Conservation (phyloP, 805 yeast genomes). For the Kazachstania taianensis region DNA sequence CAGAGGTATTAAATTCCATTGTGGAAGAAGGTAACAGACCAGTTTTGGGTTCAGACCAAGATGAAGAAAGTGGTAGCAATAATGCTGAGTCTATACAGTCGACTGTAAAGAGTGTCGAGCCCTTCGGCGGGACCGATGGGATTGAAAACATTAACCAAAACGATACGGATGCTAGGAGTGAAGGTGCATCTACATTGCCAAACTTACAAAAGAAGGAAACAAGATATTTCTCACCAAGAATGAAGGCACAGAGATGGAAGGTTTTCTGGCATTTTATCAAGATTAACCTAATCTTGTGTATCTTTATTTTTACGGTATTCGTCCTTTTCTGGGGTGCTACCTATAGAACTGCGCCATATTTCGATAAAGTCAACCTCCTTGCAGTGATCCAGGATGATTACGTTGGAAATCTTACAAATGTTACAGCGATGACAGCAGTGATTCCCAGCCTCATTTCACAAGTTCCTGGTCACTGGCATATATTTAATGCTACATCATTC, state of each 20-base stretch:
- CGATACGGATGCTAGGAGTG: no score
- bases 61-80: no score
- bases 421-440: slow-evolving; percentile 1
- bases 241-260: slow-evolving; percentile 6
- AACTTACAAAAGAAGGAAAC: slow-evolving; percentile 8
- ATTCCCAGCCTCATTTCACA: neutral
- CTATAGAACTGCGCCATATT: slow-evolving; percentile 19
- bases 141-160: no score
- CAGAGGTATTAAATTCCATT: no score
- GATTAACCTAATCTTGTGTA: slow-evolving; percentile 11
- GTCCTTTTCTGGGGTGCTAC: slow-evolving; percentile 31
- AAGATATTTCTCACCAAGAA: slow-evolving; percentile 7
- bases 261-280: slow-evolving; percentile 5
- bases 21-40: no score
- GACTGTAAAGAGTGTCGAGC: no score
- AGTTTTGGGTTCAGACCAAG: no score
- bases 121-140: no score
- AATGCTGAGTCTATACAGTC: no score
- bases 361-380: slow-evolving; percentile 3
- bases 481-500: slow-evolving; percentile 21
- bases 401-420: neutral
- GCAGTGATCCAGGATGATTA: slow-evolving; percentile 6
- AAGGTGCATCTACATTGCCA: slow-evolving; percentile 22
- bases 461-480: slow-evolving; percentile 24
- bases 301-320: slow-evolving; percentile 18